These are phyloP conservation scores for Xylaria sp. DNA, from an alignment of 2,329 filamentous ascomycete species.

Conservation along the genomic window DNA sequence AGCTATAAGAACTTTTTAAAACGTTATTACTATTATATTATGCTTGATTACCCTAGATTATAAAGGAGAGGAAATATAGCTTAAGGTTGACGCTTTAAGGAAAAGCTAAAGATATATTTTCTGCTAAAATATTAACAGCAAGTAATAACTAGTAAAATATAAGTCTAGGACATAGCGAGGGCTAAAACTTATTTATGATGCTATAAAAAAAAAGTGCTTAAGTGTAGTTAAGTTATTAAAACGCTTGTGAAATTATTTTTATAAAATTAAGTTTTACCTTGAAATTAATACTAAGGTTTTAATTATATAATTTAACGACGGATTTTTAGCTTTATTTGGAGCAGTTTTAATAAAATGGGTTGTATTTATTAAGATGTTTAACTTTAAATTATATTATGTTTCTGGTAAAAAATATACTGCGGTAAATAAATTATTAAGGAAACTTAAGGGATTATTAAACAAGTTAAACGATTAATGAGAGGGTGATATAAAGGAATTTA, in stretches of 20 bases:
- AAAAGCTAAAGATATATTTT: neutral
- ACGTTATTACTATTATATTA: neutral
- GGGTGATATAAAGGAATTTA: neutral
- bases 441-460: neutral
- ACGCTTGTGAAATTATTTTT: neutral
- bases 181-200: neutral
- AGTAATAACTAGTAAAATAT: neutral
- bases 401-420: neutral
- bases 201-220: neutral
- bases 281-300: neutral
- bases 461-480: neutral
- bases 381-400: neutral
- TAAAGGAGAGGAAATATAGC: neutral
- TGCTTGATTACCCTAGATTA: neutral
- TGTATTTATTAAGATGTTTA: neutral
- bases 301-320: neutral
- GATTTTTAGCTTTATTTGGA: neutral
- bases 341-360: neutral
- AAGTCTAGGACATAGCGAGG: neutral
- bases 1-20: neutral
- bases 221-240: neutral
- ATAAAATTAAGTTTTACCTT: neutral
- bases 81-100: neutral
- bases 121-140: neutral
- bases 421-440: neutral